A percentile compares a stretch with the other conserved stretches of the same genome.
These are phyloP conservation scores for Nemophila menziesii DNA, from an alignment of 257 asterid genomes.

Conservation along the genomic window DNA sequence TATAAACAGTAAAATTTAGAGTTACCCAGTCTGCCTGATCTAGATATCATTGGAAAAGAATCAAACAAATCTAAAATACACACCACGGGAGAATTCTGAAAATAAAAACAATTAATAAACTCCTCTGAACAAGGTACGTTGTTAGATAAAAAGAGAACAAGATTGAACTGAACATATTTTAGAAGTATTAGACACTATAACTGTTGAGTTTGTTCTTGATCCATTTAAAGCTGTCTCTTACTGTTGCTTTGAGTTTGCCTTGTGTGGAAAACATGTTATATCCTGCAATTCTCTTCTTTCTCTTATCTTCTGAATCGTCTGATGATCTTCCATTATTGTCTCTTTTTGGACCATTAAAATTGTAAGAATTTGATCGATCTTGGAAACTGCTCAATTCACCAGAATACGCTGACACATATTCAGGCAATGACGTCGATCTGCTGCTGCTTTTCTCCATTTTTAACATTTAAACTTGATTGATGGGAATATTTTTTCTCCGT, in stretches of 20 bases:
- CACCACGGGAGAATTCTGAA: no score
- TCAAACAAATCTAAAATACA: no score
- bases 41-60: no score
- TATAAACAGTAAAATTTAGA: no score
- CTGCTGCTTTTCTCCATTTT: slow-evolving; percentile 65
- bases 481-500: no score
- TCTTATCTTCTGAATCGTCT: slow-evolving; percentile 49
- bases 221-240: slow-evolving; percentile 71
- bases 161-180: no score
- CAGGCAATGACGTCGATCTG: slow-evolving; percentile 49
- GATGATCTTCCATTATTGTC: slow-evolving; percentile 20
- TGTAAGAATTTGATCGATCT: slow-evolving; percentile 22
- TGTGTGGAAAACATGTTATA: slow-evolving; percentile 53
- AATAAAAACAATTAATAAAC: no score
- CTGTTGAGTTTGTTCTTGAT: slow-evolving; percentile 52
- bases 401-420: slow-evolving; percentile 24
- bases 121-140: no score
- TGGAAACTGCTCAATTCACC: slow-evolving; percentile 23
- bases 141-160: no score
- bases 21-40: no score
- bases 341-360: slow-evolving; percentile 49
- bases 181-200: slow-evolving; percentile 16
- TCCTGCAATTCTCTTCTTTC: slow-evolving; percentile 69
- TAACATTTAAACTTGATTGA: no score
- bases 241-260: slow-evolving; percentile 57